Conservation (phyloP, 1,284 basidiomycete genomes). For the Chondrostereum purpureum region DNA sequence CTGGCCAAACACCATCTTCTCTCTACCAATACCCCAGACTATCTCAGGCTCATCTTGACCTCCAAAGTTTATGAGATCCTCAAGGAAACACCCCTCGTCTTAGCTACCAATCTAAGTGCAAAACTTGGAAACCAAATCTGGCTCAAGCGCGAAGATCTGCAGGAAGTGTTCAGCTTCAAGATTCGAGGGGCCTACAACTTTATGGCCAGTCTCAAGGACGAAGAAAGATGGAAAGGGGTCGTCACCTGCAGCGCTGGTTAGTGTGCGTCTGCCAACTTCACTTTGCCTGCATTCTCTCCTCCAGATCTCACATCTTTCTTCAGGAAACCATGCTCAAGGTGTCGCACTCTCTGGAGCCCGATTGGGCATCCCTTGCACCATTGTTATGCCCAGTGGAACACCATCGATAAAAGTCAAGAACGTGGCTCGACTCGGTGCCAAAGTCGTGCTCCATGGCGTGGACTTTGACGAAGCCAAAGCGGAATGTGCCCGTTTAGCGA, state of each 20-base stretch:
- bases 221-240: constrained; percentile 96
- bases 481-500: constrained; percentile 85
- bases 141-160: constrained; percentile 92
- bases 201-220: constrained; percentile 85
- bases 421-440: constrained; percentile 88
- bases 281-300: constrained; percentile 4
- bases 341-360: constrained; percentile 90
- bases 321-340: constrained; percentile 98
- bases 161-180: constrained; percentile 99
- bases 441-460: constrained; percentile 85
- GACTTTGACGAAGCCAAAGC: constrained; percentile 98
- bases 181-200: constrained; percentile 98
- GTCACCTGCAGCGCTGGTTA: constrained; percentile 96
- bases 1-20: constrained; percentile 62
- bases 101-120: constrained; percentile 80
- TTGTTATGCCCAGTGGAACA: constrained; percentile 96
- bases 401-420: constrained; percentile 96
- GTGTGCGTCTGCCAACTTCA: constrained; percentile 43
- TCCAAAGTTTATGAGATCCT: constrained; percentile 94
- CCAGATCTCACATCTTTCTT: constrained; percentile 9
- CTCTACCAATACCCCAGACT: constrained; percentile 77
- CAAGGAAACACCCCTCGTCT: constrained; percentile 87
- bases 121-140: constrained; percentile 90
- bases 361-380: constrained; percentile 90
- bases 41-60: constrained; percentile 87